Evolutionary conservation across 345 rosid genomes (phyloP), one percentile per base, ranked within the genome.

Genomic region (Linum lewisii): DNA sequence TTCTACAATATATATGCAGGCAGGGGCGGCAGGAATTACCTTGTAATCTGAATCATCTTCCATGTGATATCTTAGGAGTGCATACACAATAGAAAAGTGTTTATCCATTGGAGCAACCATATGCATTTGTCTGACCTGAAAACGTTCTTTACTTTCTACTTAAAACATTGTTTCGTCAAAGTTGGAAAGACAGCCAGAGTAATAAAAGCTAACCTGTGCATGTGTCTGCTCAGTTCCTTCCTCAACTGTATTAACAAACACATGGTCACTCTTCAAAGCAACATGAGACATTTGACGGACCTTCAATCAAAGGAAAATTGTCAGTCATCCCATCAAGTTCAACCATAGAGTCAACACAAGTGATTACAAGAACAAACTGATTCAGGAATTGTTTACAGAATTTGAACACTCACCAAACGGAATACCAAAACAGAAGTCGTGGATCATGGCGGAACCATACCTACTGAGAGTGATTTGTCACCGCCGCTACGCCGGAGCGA

Each of bases 391-490:
- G 97, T 94, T 16, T 5, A 5, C n/a, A 55, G 15, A 7, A 11
- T 22, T 11, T 55, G 15, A 45, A 18, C n/a, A 74, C 86, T 79
- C 79, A 87, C 97, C 95, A 70, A 78, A 90, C 54, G 97, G 97
- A 67, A 90, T 87, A 62, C 97, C 97, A 55, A 90, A 88, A 72
- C 97, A 90, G 59, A 90, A 90, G 70, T 90, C 97, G 56, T 90
- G 97, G 65, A 90, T 84, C 78, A 78, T 85, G 5, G 97, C 95
- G 8, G 82, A 73, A 21, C 69, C 83, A 70, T 63, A 61, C n/a
- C n/a, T n/a, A n/a, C n/a, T n/a, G n/a, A n/a, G n/a, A n/a, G n/a
- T n/a, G n/a, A n/a, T n/a, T n/a, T n/a, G n/a, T n/a, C n/a, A n/a
- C n/a, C n/a, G n/a, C n/a, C n/a, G n/a, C n/a, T n/a, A n/a, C n/a